These are phyloP conservation scores for Neofusicoccum ribis DNA, from an alignment of 2,329 filamentous ascomycete species.

Conservation along the genomic window DNA sequence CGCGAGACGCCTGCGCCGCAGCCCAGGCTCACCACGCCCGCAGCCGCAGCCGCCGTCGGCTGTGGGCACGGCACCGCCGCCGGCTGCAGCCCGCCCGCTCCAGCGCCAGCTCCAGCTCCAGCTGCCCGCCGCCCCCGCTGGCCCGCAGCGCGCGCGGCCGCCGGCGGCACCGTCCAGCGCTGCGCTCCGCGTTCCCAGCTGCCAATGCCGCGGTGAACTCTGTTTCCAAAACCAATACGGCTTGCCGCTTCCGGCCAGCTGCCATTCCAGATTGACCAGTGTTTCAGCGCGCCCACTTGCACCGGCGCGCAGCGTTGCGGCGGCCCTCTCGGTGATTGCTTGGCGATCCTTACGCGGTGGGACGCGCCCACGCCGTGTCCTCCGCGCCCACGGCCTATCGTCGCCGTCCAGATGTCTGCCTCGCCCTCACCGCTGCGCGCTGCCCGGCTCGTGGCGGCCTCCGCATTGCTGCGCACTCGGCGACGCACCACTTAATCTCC, in stretches of 20 bases:
- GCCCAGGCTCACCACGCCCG: background rate
- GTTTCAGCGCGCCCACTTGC: conserved; percentile 5
- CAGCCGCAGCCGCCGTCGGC: background rate
- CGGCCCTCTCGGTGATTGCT: conserved; percentile 15
- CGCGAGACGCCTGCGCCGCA: background rate
- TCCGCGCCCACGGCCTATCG: background rate
- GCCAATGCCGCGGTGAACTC: background rate
- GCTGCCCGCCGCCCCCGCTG: background rate
- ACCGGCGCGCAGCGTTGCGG: background rate
- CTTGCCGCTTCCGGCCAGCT: conserved; percentile 3
- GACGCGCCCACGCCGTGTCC: background rate
- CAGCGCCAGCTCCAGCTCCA: too few species aligned
- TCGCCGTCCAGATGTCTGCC: conserved; percentile 5
- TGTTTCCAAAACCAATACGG: conserved; percentile 1
- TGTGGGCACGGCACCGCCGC: background rate
- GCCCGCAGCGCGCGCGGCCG: background rate
- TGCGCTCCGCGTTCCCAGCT: too few species aligned
- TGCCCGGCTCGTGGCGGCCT: background rate
- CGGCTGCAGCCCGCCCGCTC: too few species aligned
- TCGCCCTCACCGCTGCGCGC: background rate
- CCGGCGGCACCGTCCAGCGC: background rate
- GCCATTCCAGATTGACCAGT: conserved; percentile 9
- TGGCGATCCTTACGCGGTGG: conserved; percentile 5
- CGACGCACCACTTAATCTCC: conserved; percentile 15
- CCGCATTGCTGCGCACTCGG: conserved; percentile 8